Conservation (phyloP, 495 filamentous ascomycete species). For the Aspergillus egyptiacus region DNA sequence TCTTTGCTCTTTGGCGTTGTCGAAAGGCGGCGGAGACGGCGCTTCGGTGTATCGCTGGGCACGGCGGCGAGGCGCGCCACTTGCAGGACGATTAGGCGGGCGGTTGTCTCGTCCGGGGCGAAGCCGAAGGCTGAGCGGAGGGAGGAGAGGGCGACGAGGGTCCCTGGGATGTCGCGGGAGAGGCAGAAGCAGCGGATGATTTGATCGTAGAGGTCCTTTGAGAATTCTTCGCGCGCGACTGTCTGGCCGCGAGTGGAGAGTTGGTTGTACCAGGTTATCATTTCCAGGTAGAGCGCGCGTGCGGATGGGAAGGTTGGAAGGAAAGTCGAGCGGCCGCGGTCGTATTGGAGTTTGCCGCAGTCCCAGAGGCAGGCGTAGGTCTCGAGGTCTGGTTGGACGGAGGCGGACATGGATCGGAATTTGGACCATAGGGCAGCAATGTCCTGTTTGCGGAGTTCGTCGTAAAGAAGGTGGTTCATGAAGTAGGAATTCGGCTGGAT, state of each 20-base stretch:
- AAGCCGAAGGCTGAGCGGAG: slow-evolving; percentile 51
- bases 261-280: slow-evolving; percentile 49
- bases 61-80: slow-evolving; percentile 43
- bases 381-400: slow-evolving; percentile 55
- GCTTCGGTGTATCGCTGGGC: slow-evolving; percentile 35
- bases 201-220: slow-evolving; percentile 49
- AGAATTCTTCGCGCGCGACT: slow-evolving; percentile 32
- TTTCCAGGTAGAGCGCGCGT: slow-evolving; percentile 54
- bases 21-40: slow-evolving; percentile 38
- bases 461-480: slow-evolving; percentile 68
- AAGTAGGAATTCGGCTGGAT: slow-evolving; percentile 63
- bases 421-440: slow-evolving; percentile 48
- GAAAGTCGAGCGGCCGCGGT: slow-evolving; percentile 35
- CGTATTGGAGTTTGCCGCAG: slow-evolving; percentile 48
- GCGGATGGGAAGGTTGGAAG: slow-evolving; percentile 36
- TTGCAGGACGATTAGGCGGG: slow-evolving; percentile 46
- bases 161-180: slow-evolving; percentile 50
- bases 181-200: slow-evolving; percentile 53
- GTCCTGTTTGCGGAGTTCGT: slow-evolving; percentile 48
- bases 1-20: slow-evolving; percentile 41
- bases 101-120: slow-evolving; percentile 45
- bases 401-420: slow-evolving; percentile 44
- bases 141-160: slow-evolving; percentile 54
- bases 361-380: slow-evolving; percentile 67
- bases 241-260: slow-evolving; percentile 26